Evolutionary conservation across 2,329 filamentous ascomycete genomes (phyloP).

Genomic region (Cordyceps pruinosa): DNA sequence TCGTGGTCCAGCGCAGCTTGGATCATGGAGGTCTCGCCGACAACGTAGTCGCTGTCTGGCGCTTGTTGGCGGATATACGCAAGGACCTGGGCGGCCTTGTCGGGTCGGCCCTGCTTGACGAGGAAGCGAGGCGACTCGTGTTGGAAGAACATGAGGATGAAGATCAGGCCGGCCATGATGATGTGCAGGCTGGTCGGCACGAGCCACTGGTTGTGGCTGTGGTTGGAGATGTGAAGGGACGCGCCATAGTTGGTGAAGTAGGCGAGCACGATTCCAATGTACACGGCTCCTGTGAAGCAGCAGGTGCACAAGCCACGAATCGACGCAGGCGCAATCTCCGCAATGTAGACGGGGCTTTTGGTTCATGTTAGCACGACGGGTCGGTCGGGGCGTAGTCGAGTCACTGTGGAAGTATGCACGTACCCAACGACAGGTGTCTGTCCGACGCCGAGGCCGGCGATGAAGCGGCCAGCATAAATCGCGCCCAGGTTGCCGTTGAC

Average conservation of each 20-base stretch:
- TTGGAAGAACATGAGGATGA: conserved; percentile 61
- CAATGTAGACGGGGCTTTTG: conserved; percentile 57
- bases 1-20: conserved; percentile 61
- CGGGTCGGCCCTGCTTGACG: conserved; percentile 55
- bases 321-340: conserved; percentile 62
- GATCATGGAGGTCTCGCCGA: conserved; percentile 57
- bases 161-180: conserved; percentile 68
- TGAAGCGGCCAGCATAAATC: conserved; percentile 60
- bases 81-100: conserved; percentile 51
- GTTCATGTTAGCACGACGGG: not conserved
- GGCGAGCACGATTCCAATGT: conserved; percentile 69
- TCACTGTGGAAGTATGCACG: conserved; percentile 10
- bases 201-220: conserved; percentile 47
- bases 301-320: conserved; percentile 67
- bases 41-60: conserved; percentile 52
- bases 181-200: conserved; percentile 70
- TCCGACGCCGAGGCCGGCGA: conserved; percentile 59
- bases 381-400: not conserved
- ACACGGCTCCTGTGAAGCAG: conserved; percentile 50
- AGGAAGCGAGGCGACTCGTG: conserved; percentile 66
- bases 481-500: conserved; percentile 46
- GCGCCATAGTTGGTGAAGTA: conserved; percentile 68
- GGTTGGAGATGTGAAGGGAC: conserved; percentile 40
- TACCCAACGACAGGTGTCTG: conserved; percentile 58
- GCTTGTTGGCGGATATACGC: conserved; percentile 53